Conservation (phyloP, 2,329 filamentous ascomycete genomes). For the Diaporthe sp. region DNA sequence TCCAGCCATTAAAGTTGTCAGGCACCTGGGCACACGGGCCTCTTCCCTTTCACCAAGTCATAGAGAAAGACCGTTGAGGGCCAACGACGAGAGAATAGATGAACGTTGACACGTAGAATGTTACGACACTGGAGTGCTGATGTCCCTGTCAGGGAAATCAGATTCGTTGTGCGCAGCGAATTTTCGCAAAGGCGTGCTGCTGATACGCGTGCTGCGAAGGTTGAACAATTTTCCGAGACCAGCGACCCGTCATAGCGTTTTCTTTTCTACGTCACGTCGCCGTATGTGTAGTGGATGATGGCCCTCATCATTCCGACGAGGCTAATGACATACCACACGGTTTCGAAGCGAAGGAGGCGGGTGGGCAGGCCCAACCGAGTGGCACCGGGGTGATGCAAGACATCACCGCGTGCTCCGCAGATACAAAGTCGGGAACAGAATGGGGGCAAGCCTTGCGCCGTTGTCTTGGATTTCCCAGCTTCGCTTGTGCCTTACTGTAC, state of each 20-base stretch:
- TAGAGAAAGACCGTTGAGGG: not conserved
- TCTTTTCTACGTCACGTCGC: slow-evolving; percentile 6
- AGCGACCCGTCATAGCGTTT: slow-evolving; percentile 14
- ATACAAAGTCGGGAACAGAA: slow-evolving; percentile 11
- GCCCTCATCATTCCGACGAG: not conserved
- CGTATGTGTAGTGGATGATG: not conserved
- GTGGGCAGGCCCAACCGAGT: slow-evolving; percentile 32
- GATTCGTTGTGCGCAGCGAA: not conserved
- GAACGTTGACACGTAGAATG: not conserved
- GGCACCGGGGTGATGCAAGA: slow-evolving; percentile 20
- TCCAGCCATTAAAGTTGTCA: slow-evolving; percentile 4
- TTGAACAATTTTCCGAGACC: slow-evolving; percentile 20
- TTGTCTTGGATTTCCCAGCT: slow-evolving; percentile 12
- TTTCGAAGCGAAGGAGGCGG: slow-evolving; percentile 15
- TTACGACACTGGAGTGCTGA: not conserved
- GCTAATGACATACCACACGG: slow-evolving; percentile 16
- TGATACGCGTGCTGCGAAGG: slow-evolving; percentile 5
- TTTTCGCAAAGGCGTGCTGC: slow-evolving; percentile 1
- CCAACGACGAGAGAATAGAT: not conserved
- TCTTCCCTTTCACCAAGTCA: not conserved
- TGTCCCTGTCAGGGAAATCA: slow-evolving; percentile 4
- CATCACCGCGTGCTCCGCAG: slow-evolving; percentile 30
- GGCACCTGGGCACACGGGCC: not conserved
- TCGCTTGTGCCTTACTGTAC: slow-evolving; percentile 26
- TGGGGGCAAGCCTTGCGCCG: slow-evolving; percentile 18